Evolutionary conservation across 768 basidiomycete genomes (phyloP).

Genomic region (Glaciozyma martinii): DNA sequence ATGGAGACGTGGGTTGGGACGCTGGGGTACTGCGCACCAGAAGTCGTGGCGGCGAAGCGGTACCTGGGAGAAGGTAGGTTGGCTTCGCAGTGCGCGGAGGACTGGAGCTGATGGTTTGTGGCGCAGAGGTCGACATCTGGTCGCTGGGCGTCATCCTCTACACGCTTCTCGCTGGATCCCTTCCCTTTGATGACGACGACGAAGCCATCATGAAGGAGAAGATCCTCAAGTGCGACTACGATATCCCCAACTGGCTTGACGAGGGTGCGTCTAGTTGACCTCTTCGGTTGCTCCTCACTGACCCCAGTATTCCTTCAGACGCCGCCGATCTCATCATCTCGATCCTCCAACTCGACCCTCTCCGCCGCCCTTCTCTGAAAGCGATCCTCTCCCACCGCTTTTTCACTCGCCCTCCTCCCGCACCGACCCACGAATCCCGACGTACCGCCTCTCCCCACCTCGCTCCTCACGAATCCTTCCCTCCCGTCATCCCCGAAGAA

Average conservation of each 20-base stretch:
- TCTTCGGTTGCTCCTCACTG: neutral
- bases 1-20: conserved; percentile 93
- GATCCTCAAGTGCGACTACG: conserved; percentile 76
- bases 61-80: conserved; percentile 81
- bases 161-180: conserved; percentile 75
- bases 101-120: conserved; percentile 42
- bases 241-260: conserved; percentile 87
- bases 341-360: conserved; percentile 46
- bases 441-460: conserved; percentile 12
- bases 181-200: conserved; percentile 85
- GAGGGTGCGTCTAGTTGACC: conserved; percentile 49
- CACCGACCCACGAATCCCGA: conserved; percentile 8
- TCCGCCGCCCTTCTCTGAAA: conserved; percentile 8
- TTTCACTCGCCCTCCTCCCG: conserved; percentile 23
- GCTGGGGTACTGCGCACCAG: conserved; percentile 92
- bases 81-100: neutral
- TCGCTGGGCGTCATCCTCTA: conserved; percentile 90
- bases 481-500: conserved; percentile 4
- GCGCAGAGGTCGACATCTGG: conserved; percentile 89
- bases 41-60: conserved; percentile 73
- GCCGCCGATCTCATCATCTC: conserved; percentile 71
- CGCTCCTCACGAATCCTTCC: conserved; percentile 30
- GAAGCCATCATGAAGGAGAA: conserved; percentile 71
- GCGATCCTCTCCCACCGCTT: conserved; percentile 26
- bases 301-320: conserved; percentile 48